phyloP scores from a whole-genome alignment of 2,329 filamentous ascomycete genomes.

The Botrytis fabae region DNA sequence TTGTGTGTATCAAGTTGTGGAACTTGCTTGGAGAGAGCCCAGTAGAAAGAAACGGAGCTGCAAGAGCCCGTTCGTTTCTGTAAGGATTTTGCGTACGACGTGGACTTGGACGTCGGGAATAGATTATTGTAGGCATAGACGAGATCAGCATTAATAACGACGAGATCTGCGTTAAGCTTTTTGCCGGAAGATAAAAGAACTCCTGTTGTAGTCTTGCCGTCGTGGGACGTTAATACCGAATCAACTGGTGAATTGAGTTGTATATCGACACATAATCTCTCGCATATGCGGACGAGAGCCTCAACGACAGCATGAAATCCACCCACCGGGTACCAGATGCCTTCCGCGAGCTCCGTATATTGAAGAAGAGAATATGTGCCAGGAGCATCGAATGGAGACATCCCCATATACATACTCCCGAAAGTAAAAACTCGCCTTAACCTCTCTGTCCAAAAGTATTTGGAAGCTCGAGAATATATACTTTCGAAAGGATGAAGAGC shows the following conservation, averaged over 20 bases:
- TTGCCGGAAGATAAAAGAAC: conserved; percentile 60
- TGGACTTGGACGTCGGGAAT: conserved; percentile 43
- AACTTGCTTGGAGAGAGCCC: conserved; percentile 61
- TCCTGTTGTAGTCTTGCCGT: conserved; percentile 56
- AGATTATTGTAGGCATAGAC: conserved; percentile 74
- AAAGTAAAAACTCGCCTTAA: conserved; percentile 73
- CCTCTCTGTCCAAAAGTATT: conserved; percentile 70
- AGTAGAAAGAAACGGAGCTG: conserved; percentile 77
- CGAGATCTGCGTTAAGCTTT: conserved; percentile 60
- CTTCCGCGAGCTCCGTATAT: conserved; percentile 74
- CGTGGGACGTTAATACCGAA: conserved; percentile 53
- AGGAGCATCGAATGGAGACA: conserved; percentile 74
- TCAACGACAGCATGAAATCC: conserved; percentile 68
- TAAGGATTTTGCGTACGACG: conserved; percentile 44
- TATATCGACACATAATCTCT: conserved; percentile 62
- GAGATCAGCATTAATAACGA: conserved; percentile 72
- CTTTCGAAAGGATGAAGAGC: conserved; percentile 69
- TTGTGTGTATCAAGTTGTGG: conserved; percentile 69
- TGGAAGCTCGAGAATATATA: conserved; percentile 64
- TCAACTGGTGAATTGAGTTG: conserved; percentile 59
- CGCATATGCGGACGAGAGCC: conserved; percentile 62
- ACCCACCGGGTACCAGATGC: conserved; percentile 73
- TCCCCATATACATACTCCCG: conserved; percentile 81
- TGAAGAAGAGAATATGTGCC: conserved; percentile 73
- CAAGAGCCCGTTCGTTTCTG: conserved; percentile 60